Percentiles rank a stretch among this genome's conserved stretches.
phyloP scores from a whole-genome alignment of 495 filamentous ascomycete species.

The Tuber indicum region DNA sequence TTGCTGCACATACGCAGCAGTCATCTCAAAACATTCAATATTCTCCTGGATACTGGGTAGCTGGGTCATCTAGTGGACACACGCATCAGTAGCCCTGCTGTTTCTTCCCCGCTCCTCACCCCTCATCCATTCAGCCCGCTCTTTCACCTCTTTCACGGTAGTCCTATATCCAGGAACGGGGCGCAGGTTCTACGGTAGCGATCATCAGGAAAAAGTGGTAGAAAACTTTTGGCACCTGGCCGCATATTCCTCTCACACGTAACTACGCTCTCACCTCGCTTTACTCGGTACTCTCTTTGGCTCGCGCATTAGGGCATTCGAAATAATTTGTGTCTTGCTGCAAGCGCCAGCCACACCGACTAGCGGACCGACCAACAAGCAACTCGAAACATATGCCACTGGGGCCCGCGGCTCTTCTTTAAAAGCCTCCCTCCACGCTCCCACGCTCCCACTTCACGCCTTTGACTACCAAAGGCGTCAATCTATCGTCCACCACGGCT shows the following conservation, averaged over 20 bases:
- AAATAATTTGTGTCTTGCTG: constrained; percentile 13
- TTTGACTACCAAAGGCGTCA: constrained; percentile 36
- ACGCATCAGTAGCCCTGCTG: constrained; percentile 15
- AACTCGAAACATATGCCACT: constrained; percentile 19
- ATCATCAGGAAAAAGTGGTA: constrained; percentile 17
- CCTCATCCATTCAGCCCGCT: constrained; percentile 9
- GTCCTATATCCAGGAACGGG: constrained; percentile 14
- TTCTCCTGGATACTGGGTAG: constrained; percentile 1
- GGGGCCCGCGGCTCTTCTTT: constrained; percentile 31
- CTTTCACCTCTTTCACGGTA: constrained; percentile 2
- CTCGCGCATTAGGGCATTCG: constrained; percentile 20
- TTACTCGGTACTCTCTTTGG: constrained; percentile 30
- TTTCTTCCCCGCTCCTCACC: constrained; percentile 16
- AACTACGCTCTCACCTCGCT: constrained; percentile 13
- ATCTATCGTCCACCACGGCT: constrained; percentile 35
- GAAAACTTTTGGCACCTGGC: constrained; percentile 12
- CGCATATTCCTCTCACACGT: constrained; percentile 19
- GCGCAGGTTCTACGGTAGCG: constrained; percentile 16
- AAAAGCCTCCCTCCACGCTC: constrained; percentile 23
- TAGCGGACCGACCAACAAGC: constrained; percentile 15
- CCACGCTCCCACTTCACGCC: constrained; percentile 16
- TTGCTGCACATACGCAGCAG: constrained; percentile 12
- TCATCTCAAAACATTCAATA: constrained; percentile 17
- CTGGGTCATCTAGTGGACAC: constrained; percentile 13
- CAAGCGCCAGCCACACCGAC: constrained; percentile 21